Conservation (phyloP, 2,329 filamentous ascomycete species). For the Calonectria pauciramosa region DNA sequence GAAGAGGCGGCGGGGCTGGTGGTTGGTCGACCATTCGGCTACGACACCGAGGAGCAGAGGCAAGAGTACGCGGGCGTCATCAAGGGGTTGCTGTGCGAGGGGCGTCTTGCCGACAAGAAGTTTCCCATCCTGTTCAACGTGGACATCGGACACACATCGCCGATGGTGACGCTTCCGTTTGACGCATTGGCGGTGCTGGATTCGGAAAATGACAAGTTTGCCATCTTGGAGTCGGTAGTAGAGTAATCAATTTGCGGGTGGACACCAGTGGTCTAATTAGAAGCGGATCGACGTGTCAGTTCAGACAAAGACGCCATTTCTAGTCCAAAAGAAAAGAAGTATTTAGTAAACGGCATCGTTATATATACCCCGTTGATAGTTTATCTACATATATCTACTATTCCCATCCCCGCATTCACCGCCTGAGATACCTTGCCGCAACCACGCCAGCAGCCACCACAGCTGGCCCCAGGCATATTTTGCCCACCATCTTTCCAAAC, state of each 20-base stretch:
- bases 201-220: conserved; percentile 53
- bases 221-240: conserved; percentile 45
- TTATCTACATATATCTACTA: neutral
- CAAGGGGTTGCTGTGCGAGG: conserved; percentile 52
- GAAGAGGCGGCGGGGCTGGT: conserved; percentile 57
- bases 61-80: conserved; percentile 49
- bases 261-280: no score
- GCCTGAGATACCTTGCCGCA: conserved; percentile 13
- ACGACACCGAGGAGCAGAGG: conserved; percentile 49
- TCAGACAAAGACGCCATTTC: neutral
- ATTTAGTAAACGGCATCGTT: neutral
- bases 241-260: neutral
- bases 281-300: no score
- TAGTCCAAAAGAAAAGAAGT: neutral
- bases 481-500: conserved; percentile 35
- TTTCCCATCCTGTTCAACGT: conserved; percentile 59
- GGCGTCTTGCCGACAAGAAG: conserved; percentile 43
- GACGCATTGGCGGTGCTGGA: conserved; percentile 55
- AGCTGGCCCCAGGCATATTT: conserved; percentile 10
- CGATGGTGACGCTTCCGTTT: conserved; percentile 57
- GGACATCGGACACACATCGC: conserved; percentile 59
- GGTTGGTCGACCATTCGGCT: conserved; percentile 57
- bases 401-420: neutral
- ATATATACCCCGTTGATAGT: neutral
- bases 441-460: conserved; percentile 27